phyloP scores from a whole-genome alignment of 495 filamentous ascomycete genomes.

The Aspergillus indologenus region DNA sequence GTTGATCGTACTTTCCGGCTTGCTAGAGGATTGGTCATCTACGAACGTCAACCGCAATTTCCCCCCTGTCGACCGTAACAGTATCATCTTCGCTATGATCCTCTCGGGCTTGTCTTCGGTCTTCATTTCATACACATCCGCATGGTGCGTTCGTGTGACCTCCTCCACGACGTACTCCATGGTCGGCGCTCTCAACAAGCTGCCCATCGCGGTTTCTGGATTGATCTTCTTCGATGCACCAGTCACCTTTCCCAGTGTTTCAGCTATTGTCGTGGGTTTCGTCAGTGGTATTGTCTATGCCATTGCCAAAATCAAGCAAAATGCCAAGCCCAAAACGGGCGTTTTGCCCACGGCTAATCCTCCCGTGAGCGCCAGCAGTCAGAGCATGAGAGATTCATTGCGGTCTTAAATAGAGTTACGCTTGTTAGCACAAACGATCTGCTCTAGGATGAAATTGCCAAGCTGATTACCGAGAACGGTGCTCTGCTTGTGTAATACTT shows the following conservation, averaged over 20 bases:
- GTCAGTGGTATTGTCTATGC: conserved; percentile 88
- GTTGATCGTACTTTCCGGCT: conserved; percentile 73
- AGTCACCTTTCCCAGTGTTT: conserved; percentile 86
- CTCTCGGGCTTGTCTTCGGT: conserved; percentile 91
- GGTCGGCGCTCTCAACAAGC: conserved; percentile 97
- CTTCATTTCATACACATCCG: conserved; percentile 97
- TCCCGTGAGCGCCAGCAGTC: conserved; percentile 83
- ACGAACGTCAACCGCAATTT: conserved; percentile 86
- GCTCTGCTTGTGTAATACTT: neutral
- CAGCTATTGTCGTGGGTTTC: conserved; percentile 86
- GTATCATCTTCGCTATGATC: conserved; percentile 81
- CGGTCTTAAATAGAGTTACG: conserved; percentile 42
- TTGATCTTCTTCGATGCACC: conserved; percentile 94
- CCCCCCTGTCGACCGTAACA: conserved; percentile 69
- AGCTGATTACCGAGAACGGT: neutral
- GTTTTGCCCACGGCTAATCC: conserved; percentile 64
- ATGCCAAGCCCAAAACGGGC: conserved; percentile 56
- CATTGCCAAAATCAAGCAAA: conserved; percentile 86
- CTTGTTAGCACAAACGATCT: neutral
- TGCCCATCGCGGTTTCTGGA: conserved; percentile 87
- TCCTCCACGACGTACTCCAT: conserved; percentile 97
- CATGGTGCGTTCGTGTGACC: conserved; percentile 97
- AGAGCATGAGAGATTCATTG: conserved; percentile 86
- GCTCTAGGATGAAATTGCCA: neutral
- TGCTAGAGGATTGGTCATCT: conserved; percentile 89